Percentiles rank a stretch among this genome's conserved stretches.
These are phyloP conservation scores for Penicillium hesseltinei DNA, from an alignment of 2,329 filamentous ascomycete species.

Conservation along the genomic window DNA sequence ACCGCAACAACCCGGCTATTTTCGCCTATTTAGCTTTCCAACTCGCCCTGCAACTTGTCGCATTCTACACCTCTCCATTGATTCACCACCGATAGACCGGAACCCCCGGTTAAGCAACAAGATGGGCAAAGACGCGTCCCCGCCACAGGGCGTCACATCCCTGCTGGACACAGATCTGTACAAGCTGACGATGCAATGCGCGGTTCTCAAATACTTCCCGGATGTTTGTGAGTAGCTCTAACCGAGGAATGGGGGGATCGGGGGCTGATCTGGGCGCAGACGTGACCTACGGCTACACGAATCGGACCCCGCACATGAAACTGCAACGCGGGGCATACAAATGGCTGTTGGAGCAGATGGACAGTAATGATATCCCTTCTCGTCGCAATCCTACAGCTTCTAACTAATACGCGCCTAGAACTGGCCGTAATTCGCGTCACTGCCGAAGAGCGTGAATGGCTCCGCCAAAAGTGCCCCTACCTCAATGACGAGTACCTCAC, in stretches of 20 bases:
- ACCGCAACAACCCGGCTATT: background rate
- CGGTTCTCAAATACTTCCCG: slow-evolving; percentile 87
- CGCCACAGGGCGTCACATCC: slow-evolving; percentile 71
- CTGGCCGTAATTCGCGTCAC: slow-evolving; percentile 79
- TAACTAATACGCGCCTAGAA: slow-evolving; percentile 49
- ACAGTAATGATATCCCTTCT: slow-evolving; percentile 54
- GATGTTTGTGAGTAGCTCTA: slow-evolving; percentile 50
- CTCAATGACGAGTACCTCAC: slow-evolving; percentile 73
- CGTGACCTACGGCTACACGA: slow-evolving; percentile 92
- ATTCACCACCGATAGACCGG: slow-evolving; percentile 5
- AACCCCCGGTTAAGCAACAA: slow-evolving; percentile 9
- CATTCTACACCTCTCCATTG: background rate
- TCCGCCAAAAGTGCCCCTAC: slow-evolving; percentile 77
- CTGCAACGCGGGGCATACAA: slow-evolving; percentile 76
- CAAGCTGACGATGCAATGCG: slow-evolving; percentile 99
- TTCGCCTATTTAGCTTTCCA: background rate
- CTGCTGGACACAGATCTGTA: slow-evolving; percentile 84
- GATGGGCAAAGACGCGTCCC: slow-evolving; percentile 32
- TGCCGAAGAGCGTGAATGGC: slow-evolving; percentile 74
- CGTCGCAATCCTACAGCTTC: background rate
- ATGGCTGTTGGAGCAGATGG: slow-evolving; percentile 82
- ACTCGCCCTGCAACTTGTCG: background rate
- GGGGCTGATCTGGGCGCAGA: slow-evolving; percentile 37
- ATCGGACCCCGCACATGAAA: slow-evolving; percentile 91
- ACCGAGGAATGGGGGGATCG: slow-evolving; percentile 1